A percentile compares a stretch with the other conserved stretches of the same genome.
Conservation (phyloP, 2,329 filamentous ascomycete species). For the Cladophialophora chaetospira region DNA sequence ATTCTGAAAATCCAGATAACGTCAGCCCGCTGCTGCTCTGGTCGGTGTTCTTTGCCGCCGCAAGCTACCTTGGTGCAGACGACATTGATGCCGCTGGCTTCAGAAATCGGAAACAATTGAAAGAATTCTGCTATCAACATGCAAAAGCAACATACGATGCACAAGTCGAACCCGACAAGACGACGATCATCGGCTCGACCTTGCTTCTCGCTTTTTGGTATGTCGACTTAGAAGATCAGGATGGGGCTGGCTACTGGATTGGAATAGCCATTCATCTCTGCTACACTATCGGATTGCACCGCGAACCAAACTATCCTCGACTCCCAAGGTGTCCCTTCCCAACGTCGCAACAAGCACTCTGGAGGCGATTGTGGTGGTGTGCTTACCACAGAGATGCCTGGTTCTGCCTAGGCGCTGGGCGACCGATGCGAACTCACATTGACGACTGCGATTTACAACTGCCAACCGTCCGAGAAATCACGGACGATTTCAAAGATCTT, state of each 20-base stretch:
- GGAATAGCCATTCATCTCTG: conserved; percentile 48
- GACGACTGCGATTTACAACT: conserved; percentile 42
- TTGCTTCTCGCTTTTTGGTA: conserved; percentile 49
- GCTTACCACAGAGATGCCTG: conserved; percentile 46
- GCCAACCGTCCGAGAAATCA: conserved; percentile 36
- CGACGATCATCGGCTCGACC: conserved; percentile 45
- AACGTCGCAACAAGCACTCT: conserved; percentile 35
- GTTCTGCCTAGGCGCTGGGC: conserved; percentile 43
- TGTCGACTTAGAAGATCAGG: conserved; percentile 45
- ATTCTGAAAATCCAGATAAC: conserved; percentile 1
- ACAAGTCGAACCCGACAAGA: conserved; percentile 42
- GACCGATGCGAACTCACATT: conserved; percentile 43
- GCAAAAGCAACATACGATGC: conserved; percentile 36
- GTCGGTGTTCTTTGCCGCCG: conserved; percentile 44
- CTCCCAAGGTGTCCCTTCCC: conserved; percentile 27
- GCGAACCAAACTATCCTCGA: conserved; percentile 33
- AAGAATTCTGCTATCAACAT: conserved; percentile 41
- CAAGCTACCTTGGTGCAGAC: conserved; percentile 35
- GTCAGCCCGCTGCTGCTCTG: conserved; percentile 39
- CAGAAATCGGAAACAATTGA: conserved; percentile 40
- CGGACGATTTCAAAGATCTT: conserved; percentile 32
- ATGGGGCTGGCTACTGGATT: conserved; percentile 51
- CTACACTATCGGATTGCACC: conserved; percentile 49
- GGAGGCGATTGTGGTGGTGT: conserved; percentile 47
- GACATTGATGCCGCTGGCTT: conserved; percentile 38